phyloP scores from a whole-genome alignment of 352 stramenopile genomes.

The Plasmopara halstedii region DNA sequence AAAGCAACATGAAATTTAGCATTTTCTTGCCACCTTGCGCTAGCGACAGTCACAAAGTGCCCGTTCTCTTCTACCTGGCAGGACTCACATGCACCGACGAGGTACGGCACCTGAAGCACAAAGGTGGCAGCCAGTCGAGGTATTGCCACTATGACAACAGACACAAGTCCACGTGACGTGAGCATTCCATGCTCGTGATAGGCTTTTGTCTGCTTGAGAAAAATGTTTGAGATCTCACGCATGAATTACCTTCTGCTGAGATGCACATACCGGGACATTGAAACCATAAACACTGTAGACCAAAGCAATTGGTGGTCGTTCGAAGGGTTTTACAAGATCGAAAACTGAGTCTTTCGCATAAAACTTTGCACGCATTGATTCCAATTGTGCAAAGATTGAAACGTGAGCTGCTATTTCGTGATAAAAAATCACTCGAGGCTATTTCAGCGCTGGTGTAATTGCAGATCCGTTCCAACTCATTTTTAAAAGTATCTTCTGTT shows the following conservation, averaged over 20 bases:
- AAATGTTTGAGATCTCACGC: too few relatives aligned
- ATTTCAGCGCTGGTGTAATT: constrained; percentile 70
- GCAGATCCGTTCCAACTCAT: constrained; percentile 16
- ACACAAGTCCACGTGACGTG: constrained; percentile 93
- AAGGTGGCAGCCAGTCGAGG: constrained; percentile 81
- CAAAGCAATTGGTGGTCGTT: constrained; percentile 56
- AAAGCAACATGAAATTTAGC: constrained; percentile 88
- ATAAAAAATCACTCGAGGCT: constrained; percentile 55
- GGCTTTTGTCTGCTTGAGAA: too few relatives aligned
- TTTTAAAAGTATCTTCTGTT: constrained; percentile 11
- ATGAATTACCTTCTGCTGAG: too few relatives aligned
- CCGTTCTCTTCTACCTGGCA: constrained; percentile 92
- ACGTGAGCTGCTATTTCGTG: constrained; percentile 56
- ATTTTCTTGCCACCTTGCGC: constrained; percentile 79
- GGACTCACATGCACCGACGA: constrained; percentile 97
- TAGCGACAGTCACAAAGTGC: constrained; percentile 61
- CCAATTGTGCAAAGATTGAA: constrained; percentile 56
- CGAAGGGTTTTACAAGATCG: constrained; percentile 48
- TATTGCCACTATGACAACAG: constrained; percentile 92
- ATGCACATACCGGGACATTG: constrained; percentile 54
- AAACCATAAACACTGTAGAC: constrained; percentile 77
- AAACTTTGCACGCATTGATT: constrained; percentile 47
- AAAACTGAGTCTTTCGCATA: constrained; percentile 63
- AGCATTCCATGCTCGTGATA: too few relatives aligned
- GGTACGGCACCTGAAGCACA: constrained; percentile 87